Base-by-base conservation (phyloP, 495 filamentous ascomycete genomes). In the Talaromyces wortmannii region DNA sequence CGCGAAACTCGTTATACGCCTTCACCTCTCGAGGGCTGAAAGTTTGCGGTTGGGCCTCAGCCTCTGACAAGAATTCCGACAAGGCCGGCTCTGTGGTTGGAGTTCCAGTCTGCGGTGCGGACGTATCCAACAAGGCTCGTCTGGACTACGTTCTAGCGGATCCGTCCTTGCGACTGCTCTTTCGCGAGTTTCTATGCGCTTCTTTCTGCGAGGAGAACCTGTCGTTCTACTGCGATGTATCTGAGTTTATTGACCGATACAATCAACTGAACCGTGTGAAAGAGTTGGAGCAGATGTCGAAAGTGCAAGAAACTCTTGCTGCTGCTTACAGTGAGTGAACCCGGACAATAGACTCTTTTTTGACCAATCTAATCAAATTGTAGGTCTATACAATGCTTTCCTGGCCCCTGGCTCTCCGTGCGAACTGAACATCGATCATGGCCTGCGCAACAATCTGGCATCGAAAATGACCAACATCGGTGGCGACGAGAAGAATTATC, bases 141-240 rank as follows among this genome's bases (percentile, higher is more conserved):
- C 78, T 92, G 63, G 83, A 84, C 53, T 81, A 86, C 64, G 94
- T 95, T 63, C 77, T 95, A 59, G 86, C 83, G 59, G 89, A 92
- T 67, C 81, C 90, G 15, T 88, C 90, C 4, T 68, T 92, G 52
- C 75, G 90, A 23, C 69, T 95, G 45, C 73, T 94, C 23, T 95
- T 91, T 75, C 74, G 90, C 31, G 90, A 95, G 63, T 92, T 88
- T 65, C 76, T 95, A 52, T 79, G 88, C 29, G 89, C 94, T 59
- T 94, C 89, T 7, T 85, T 92, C 67, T 95, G 90, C 75, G 90
- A 92, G 63, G 90, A 95, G 75, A 95, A 95, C 58, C 67, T 95
- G 48, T 83, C 87, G 0, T 95, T 95, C 70, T 94, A 92, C 61
- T 69, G 89, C 33, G 90, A 95, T 52, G 89, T 92, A 18, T 79